Evolutionary conservation across 192 early-diverging fungal genomes (phyloP).

Genomic region (Piromyces finnis): DNA sequence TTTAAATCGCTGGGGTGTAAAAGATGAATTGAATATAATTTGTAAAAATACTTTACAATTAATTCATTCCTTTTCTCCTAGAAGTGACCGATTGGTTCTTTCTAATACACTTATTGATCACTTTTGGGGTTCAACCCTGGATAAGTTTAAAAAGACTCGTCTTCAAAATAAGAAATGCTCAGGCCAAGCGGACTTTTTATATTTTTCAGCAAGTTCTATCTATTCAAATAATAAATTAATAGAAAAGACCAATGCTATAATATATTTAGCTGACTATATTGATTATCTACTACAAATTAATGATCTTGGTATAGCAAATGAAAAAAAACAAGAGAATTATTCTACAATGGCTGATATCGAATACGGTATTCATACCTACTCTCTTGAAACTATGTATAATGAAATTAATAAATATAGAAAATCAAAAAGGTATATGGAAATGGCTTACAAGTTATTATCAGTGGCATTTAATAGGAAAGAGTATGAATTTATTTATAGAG

Average conservation of each 20-base stretch:
- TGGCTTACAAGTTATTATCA: not conserved
- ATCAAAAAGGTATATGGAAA: not conserved
- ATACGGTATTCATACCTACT: not conserved
- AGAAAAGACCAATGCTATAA: not conserved
- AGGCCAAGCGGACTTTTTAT: not conserved
- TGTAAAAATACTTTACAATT: not conserved
- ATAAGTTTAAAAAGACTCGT: not conserved
- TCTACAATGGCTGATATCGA: not conserved
- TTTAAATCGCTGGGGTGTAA: not conserved
- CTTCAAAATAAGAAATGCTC: not conserved
- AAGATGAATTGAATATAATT: not conserved
- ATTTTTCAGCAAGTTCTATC: not conserved
- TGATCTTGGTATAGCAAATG: not conserved
- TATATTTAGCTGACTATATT: not conserved
- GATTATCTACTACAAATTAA: not conserved
- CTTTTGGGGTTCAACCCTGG: not conserved
- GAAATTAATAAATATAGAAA: not conserved
- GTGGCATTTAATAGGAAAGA: not conserved
- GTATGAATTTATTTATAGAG: not conserved
- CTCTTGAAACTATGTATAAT: not conserved
- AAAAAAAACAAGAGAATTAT: not conserved
- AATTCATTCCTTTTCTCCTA: not conserved
- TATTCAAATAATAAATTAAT: not conserved
- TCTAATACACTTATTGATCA: not conserved
- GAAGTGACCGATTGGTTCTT: not conserved